Conservation (phyloP, 2,329 filamentous ascomycete genomes). For the Talaromyces sp. region DNA sequence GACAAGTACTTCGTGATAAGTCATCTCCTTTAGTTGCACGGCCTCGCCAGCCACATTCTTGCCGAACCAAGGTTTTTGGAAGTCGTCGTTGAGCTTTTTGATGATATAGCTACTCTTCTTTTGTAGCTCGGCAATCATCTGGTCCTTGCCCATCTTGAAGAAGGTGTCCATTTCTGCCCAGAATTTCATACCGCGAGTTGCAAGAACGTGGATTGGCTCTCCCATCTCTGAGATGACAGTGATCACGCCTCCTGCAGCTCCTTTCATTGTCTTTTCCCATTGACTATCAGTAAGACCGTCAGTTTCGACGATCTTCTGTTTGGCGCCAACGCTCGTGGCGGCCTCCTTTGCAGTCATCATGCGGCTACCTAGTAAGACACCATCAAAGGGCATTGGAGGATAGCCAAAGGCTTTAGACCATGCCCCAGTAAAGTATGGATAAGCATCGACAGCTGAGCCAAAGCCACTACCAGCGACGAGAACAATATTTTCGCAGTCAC, state of each 20-base stretch:
- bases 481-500: conserved; percentile 80
- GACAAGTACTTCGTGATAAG: conserved; percentile 79
- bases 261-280: conserved; percentile 94
- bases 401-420: conserved; percentile 85
- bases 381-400: conserved; percentile 90
- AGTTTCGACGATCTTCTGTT: conserved; percentile 85
- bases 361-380: conserved; percentile 82
- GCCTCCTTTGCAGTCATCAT: conserved; percentile 95
- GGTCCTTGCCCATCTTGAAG: conserved; percentile 91
- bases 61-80: conserved; percentile 96
- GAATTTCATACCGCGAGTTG: conserved; percentile 90
- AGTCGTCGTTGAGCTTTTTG: conserved; percentile 70
- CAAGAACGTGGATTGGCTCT: conserved; percentile 97
- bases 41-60: conserved; percentile 74
- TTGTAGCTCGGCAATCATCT: conserved; percentile 60
- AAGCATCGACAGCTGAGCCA: conserved; percentile 82
- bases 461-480: conserved; percentile 89
- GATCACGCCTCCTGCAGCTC: conserved; percentile 84
- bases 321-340: conserved; percentile 81
- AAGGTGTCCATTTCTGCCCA: conserved; percentile 99
- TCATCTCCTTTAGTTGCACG: conserved; percentile 92
- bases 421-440: conserved; percentile 82
- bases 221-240: conserved; percentile 98
- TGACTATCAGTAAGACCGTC: conserved; percentile 74
- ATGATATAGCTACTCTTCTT: conserved; percentile 76